Conservation (phyloP, 306 rosid genomes). For the Adenanthera pavonina region DNA sequence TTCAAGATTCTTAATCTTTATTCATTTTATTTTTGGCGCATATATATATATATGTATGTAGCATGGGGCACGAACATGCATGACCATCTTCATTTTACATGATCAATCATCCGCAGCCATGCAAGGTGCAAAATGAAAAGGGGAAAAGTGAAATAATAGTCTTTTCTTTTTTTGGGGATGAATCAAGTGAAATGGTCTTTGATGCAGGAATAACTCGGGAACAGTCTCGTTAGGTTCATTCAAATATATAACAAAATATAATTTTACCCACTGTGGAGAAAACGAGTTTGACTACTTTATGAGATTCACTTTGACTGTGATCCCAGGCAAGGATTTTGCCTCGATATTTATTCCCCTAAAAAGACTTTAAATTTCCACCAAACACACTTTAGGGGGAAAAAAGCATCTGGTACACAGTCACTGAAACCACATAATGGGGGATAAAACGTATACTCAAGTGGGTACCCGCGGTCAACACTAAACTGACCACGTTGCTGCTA, state of each 20-base stretch:
- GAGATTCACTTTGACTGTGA: constrained; percentile 37
- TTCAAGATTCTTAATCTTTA: neutral
- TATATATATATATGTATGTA: neutral
- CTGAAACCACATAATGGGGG: neutral
- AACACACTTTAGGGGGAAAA: neutral
- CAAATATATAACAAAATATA: neutral
- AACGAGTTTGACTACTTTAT: constrained; percentile 13
- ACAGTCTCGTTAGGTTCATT: constrained; percentile 15
- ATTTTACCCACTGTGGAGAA: neutral
- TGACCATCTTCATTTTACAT: neutral
- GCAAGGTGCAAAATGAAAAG: constrained; percentile 1
- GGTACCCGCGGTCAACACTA: too few relatives aligned
- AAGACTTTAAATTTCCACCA: constrained; percentile 13
- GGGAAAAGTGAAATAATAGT: neutral
- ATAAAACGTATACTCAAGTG: neutral
- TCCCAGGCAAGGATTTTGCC: constrained; percentile 15
- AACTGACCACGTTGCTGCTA: neutral
- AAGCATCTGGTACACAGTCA: neutral
- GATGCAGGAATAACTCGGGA: constrained; percentile 22
- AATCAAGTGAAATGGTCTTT: neutral
- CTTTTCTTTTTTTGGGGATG: too few relatives aligned
- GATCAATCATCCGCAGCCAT: too few relatives aligned
- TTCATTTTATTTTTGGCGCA: constrained; percentile 15
- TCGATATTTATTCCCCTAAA: constrained; percentile 25
- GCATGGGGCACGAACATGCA: neutral